Evolutionary conservation across 2,329 filamentous ascomycete species (phyloP).

Genomic region (Lecanicillium sp.): DNA sequence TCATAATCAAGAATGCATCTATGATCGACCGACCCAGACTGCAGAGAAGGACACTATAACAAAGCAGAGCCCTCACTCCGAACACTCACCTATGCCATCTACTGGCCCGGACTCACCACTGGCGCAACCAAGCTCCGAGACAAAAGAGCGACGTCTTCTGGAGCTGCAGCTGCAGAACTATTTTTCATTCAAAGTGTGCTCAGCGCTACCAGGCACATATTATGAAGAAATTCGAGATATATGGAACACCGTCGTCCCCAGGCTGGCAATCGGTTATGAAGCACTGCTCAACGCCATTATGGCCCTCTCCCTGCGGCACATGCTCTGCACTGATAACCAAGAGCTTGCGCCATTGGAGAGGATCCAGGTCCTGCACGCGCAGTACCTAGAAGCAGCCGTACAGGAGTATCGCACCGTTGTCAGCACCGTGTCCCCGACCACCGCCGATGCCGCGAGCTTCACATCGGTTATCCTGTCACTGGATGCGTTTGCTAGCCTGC

Average conservation of each 20-base stretch:
- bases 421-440: constrained; percentile 13
- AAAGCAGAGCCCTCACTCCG: constrained; percentile 1
- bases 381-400: constrained; percentile 20
- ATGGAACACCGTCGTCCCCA: constrained; percentile 19
- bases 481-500: constrained; percentile 19
- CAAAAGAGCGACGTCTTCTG: constrained; percentile 17
- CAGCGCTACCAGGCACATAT: constrained; percentile 18
- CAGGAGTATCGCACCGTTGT: constrained; percentile 17
- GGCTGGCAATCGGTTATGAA: constrained; percentile 19
- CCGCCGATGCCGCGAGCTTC: constrained; percentile 20
- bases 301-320: constrained; percentile 18
- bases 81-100: background rate
- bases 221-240: constrained; percentile 14
- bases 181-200: constrained; percentile 17
- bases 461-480: constrained; percentile 20
- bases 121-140: constrained; percentile 10
- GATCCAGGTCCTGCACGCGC: constrained; percentile 14
- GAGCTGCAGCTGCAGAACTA: constrained; percentile 21
- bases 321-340: constrained; percentile 10
- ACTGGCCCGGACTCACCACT: background rate
- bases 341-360: background rate
- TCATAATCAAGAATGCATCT: constrained; percentile 18
- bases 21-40: constrained; percentile 15
- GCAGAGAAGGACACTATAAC: background rate
- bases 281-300: constrained; percentile 21